Percentiles rank a stretch among this genome's conserved stretches.
Evolutionary conservation across 306 rosid genomes (phyloP).

Genomic region (Casuarina cunninghamiana): DNA sequence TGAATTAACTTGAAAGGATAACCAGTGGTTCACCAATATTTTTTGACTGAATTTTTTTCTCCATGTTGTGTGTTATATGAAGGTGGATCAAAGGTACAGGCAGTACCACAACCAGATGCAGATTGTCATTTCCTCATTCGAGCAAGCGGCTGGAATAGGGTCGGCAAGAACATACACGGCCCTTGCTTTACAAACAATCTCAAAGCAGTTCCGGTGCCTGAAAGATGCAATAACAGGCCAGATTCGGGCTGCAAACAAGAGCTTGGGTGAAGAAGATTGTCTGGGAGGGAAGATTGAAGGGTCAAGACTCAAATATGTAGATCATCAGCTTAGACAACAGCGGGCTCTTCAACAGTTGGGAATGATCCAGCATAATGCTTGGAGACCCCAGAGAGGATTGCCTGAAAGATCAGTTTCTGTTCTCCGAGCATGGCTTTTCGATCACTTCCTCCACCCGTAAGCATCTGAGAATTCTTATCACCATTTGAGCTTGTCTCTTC

Average conservation of each 20-base stretch:
- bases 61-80: neutral
- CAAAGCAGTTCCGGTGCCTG: slow-evolving; percentile 88
- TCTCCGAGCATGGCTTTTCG: slow-evolving; percentile 98
- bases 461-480: slow-evolving; percentile 6
- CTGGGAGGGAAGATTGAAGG: slow-evolving; percentile 73
- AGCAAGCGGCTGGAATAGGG: slow-evolving; percentile 80
- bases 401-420: slow-evolving; percentile 97
- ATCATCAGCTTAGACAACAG: slow-evolving; percentile 86
- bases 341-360: slow-evolving; percentile 95
- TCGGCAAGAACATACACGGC: slow-evolving; percentile 89
- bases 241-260: slow-evolving; percentile 67
- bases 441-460: slow-evolving; percentile 99
- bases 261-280: slow-evolving; percentile 88
- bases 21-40: too few species aligned
- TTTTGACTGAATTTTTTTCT: neutral
- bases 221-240: slow-evolving; percentile 82
- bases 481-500: slow-evolving; percentile 2
- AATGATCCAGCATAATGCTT: slow-evolving; percentile 98
- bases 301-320: slow-evolving; percentile 83
- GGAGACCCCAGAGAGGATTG: slow-evolving; percentile 99
- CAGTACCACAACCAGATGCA: slow-evolving; percentile 94
- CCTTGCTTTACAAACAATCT: slow-evolving; percentile 84
- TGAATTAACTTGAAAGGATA: too few species aligned
- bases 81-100: slow-evolving; percentile 97
- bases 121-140: slow-evolving; percentile 72